Evolutionary conservation across 805 yeast species (phyloP).

Genomic region (Nakazawaea wickerhamii): DNA sequence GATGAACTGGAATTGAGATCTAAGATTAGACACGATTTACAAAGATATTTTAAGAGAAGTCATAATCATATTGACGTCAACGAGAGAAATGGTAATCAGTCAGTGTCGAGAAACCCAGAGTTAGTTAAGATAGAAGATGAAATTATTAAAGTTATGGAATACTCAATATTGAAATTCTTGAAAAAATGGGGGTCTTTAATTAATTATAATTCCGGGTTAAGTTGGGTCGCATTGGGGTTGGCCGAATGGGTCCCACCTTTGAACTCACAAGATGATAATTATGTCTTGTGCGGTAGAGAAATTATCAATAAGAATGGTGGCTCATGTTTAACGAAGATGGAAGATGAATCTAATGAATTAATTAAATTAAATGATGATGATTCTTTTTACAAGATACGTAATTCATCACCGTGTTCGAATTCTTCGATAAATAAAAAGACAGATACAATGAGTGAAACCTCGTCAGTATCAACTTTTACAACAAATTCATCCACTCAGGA

Average conservation of each 20-base stretch:
- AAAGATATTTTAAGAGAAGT: constrained; percentile 51
- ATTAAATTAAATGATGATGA: neutral
- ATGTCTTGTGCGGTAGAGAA: constrained; percentile 53
- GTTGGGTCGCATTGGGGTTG: constrained; percentile 84
- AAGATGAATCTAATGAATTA: constrained; percentile 28
- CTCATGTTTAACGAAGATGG: constrained; percentile 27
- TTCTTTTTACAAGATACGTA: neutral
- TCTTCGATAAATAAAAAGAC: neutral
- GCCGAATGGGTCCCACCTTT: constrained; percentile 87
- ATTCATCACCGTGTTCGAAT: neutral
- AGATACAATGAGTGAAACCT: constrained; percentile 5
- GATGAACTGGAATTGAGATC: constrained; percentile 20
- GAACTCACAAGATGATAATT: constrained; percentile 23
- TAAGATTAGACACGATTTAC: constrained; percentile 50
- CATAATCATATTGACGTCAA: constrained; percentile 26
- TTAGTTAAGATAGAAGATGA: constrained; percentile 42
- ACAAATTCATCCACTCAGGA: constrained; percentile 8
- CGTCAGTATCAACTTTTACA: constrained; percentile 5
- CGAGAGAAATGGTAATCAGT: neutral
- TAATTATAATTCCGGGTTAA: constrained; percentile 73
- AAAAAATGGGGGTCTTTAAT: constrained; percentile 74
- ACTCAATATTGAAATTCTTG: constrained; percentile 58
- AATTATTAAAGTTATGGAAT: constrained; percentile 51
- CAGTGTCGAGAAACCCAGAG: constrained; percentile 22
- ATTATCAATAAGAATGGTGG: constrained; percentile 30